These are phyloP conservation scores for Aspergillus bridgeri DNA, from an alignment of 495 filamentous ascomycete genomes.

Conservation along the genomic window DNA sequence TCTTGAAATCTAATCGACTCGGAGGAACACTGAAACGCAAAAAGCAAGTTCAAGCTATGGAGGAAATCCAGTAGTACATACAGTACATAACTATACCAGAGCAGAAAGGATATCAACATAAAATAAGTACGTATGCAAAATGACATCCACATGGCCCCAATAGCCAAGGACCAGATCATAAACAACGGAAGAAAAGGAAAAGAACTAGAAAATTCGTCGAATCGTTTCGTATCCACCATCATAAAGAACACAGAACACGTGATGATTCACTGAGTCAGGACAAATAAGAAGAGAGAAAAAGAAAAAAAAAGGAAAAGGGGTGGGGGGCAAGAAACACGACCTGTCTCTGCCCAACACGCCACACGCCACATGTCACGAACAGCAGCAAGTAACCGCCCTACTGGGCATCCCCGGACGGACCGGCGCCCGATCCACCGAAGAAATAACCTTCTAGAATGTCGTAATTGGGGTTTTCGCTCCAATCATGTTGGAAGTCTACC, in stretches of 20 bases:
- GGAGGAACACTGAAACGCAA: too few relatives aligned
- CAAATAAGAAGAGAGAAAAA: neutral
- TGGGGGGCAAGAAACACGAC: neutral
- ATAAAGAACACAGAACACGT: neutral
- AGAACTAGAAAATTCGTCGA: neutral
- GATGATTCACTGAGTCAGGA: neutral
- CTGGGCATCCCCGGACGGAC: slow-evolving; percentile 21
- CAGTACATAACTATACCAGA: too few relatives aligned
- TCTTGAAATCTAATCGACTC: too few relatives aligned
- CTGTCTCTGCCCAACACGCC: neutral
- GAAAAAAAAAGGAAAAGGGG: too few relatives aligned
- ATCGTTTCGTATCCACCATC: slow-evolving; percentile 3
- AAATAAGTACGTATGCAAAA: too few relatives aligned
- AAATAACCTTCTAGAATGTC: slow-evolving; percentile 92
- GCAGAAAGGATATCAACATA: too few relatives aligned
- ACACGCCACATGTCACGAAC: neutral
- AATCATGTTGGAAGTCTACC: slow-evolving; percentile 73
- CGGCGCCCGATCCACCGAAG: slow-evolving; percentile 60
- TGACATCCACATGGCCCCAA: too few relatives aligned
- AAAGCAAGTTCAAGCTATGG: too few relatives aligned
- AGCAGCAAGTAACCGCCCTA: neutral
- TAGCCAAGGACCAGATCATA: neutral
- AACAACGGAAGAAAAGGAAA: neutral
- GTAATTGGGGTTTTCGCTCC: slow-evolving; percentile 71
- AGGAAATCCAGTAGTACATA: too few relatives aligned